Conservation (phyloP, 139 green algal species). For the Eudorina sp. region DNA sequence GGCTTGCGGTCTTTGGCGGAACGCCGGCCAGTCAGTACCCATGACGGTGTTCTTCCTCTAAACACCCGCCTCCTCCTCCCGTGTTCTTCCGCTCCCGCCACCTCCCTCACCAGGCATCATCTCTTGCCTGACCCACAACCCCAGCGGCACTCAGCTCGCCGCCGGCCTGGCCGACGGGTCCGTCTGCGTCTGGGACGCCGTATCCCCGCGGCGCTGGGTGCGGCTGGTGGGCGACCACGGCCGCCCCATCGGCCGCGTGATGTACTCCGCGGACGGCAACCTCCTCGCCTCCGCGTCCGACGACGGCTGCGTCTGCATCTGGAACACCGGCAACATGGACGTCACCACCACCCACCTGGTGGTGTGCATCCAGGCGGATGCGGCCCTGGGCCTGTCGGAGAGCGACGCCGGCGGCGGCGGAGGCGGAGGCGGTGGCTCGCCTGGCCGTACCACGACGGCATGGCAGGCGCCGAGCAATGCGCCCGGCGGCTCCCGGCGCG, state of each 20-base stretch:
- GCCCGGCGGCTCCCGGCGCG: neutral
- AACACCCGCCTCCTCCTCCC: neutral
- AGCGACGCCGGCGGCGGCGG: neutral
- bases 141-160: slow-evolving; percentile 10
- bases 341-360: neutral
- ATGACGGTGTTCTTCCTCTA: too few relatives aligned
- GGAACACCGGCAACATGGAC: neutral
- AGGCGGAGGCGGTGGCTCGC: too few relatives aligned
- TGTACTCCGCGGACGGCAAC: neutral
- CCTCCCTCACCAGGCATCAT: neutral
- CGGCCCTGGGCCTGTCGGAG: neutral
- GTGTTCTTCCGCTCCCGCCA: too few relatives aligned
- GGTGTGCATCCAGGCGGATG: neutral
- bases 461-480: neutral
- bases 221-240: slow-evolving; percentile 10
- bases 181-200: slow-evolving; percentile 31
- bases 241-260: slow-evolving; percentile 11
- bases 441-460: neutral
- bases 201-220: neutral
- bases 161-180: slow-evolving; percentile 17
- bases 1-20: too few relatives aligned
- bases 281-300: slow-evolving; percentile 25
- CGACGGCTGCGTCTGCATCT: slow-evolving; percentile 35
- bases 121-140: slow-evolving; percentile 34
- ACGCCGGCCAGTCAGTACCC: too few relatives aligned